Percentiles rank a stretch among this genome's conserved stretches.
Conservation (phyloP, 1,284 basidiomycete species). For the Cystobasidiaceae sp. region DNA sequence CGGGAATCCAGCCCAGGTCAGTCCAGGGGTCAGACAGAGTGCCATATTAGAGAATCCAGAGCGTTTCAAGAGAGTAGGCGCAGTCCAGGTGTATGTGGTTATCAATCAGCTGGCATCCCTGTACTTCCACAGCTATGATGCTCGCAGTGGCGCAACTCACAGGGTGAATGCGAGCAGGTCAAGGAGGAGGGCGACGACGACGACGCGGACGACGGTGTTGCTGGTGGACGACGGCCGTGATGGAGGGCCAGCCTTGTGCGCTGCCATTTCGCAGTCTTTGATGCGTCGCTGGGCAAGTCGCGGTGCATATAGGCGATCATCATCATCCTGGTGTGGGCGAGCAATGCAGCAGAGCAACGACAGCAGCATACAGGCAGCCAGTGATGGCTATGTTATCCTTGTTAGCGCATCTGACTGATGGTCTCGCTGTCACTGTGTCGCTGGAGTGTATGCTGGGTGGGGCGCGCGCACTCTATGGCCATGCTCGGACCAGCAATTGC, state of each 20-base stretch:
- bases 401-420: too few species aligned
- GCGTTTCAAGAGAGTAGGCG: neutral
- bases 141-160: neutral
- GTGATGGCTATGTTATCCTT: too few species aligned
- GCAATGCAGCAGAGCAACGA: too few species aligned
- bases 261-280: neutral
- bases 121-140: neutral
- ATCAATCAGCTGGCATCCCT: neutral
- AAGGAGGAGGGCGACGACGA: constrained; percentile 36
- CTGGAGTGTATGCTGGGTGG: too few species aligned
- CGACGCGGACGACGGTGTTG: constrained; percentile 31
- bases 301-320: too few species aligned
- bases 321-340: too few species aligned
- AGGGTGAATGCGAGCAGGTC: constrained; percentile 41
- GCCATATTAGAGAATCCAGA: neutral
- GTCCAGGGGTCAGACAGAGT: constrained; percentile 23
- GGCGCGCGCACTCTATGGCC: too few species aligned
- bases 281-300: too few species aligned
- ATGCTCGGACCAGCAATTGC: too few species aligned
- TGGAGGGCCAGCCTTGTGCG: neutral
- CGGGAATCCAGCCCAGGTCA: neutral
- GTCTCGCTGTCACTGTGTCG: too few species aligned
- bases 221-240: too few species aligned
- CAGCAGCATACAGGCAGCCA: too few species aligned
- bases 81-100: neutral